A percentile compares a stretch with the other conserved stretches of the same genome.
Conservation (phyloP, 2,329 filamentous ascomycete genomes). For the Colletotrichum nymphaeae region DNA sequence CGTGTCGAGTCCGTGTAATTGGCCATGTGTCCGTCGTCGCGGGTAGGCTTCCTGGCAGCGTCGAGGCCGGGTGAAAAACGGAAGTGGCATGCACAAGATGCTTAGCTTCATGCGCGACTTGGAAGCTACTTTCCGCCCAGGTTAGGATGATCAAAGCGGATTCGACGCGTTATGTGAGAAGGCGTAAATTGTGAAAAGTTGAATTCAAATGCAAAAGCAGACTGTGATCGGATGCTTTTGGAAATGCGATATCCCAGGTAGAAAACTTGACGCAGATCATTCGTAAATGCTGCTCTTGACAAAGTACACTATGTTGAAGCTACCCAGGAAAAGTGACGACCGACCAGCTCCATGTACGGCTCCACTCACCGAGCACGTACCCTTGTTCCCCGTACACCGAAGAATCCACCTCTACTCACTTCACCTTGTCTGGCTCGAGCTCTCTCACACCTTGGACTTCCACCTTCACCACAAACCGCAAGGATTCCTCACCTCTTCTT, state of each 20-base stretch:
- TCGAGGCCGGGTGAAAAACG: background rate
- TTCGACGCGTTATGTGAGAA: background rate
- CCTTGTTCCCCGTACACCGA: slow-evolving; percentile 16
- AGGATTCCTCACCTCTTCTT: background rate
- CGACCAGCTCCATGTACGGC: background rate
- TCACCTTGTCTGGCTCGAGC: slow-evolving; percentile 1
- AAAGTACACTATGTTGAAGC: background rate
- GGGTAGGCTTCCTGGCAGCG: background rate
- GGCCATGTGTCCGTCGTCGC: background rate
- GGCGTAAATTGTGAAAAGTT: slow-evolving; percentile 8
- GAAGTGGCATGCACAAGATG: slow-evolving; percentile 16
- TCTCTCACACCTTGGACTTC: slow-evolving; percentile 5
- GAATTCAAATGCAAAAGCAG: background rate
- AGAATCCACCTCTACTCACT: slow-evolving; percentile 21
- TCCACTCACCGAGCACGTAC: slow-evolving; percentile 11
- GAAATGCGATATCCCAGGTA: background rate
- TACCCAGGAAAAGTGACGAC: background rate
- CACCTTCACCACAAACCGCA: background rate
- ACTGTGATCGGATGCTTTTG: background rate
- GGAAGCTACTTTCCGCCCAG: slow-evolving; percentile 10
- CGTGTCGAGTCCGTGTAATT: slow-evolving; percentile 71
- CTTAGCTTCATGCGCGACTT: background rate
- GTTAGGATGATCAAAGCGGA: background rate
- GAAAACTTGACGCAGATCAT: background rate
- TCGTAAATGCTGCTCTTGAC: background rate